phyloP scores from a whole-genome alignment of 1,139 yeast species.

The Hyphopichia khmerensis region DNA sequence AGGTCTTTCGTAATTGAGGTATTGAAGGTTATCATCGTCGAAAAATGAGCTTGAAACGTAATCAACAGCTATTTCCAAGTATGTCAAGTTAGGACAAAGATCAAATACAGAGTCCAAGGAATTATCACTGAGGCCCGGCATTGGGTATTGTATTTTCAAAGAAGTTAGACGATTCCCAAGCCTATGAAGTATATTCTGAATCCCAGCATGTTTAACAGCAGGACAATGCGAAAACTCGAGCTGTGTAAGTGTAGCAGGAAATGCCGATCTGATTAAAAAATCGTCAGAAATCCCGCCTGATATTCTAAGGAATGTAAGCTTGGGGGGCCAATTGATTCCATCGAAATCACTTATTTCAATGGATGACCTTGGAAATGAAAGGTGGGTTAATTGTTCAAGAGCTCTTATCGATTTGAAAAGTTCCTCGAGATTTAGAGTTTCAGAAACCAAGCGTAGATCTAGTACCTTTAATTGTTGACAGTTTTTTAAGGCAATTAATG shows the following conservation, averaged over 20 bases:
- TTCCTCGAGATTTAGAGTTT: constrained; percentile 79
- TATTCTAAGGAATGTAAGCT: constrained; percentile 65
- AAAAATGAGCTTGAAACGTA: constrained; percentile 70
- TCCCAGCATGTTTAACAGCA: constrained; percentile 56
- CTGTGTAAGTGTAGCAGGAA: constrained; percentile 70
- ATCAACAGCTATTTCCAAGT: constrained; percentile 74
- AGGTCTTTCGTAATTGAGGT: constrained; percentile 47
- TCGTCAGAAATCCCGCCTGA: constrained; percentile 90
- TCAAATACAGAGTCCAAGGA: constrained; percentile 73
- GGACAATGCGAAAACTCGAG: constrained; percentile 91
- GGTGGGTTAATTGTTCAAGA: constrained; percentile 61
- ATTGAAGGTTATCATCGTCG: constrained; percentile 55
- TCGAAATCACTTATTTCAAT: constrained; percentile 66
- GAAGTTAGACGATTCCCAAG: constrained; percentile 65
- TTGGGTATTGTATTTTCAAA: constrained; percentile 76
- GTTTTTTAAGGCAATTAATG: constrained; percentile 71
- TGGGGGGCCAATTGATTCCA: constrained; percentile 72
- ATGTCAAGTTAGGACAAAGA: constrained; percentile 69
- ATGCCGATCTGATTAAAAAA: constrained; percentile 61
- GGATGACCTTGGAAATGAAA: constrained; percentile 88
- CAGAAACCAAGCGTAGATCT: constrained; percentile 87
- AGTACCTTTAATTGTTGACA: constrained; percentile 64
- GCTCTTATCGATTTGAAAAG: constrained; percentile 71
- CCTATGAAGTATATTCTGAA: constrained; percentile 57
- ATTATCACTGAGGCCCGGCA: constrained; percentile 73